Percentiles rank a stretch among this genome's conserved stretches.
These are phyloP conservation scores for Bathelium albidoporum DNA, from an alignment of 495 filamentous ascomycete genomes.

Conservation along the genomic window DNA sequence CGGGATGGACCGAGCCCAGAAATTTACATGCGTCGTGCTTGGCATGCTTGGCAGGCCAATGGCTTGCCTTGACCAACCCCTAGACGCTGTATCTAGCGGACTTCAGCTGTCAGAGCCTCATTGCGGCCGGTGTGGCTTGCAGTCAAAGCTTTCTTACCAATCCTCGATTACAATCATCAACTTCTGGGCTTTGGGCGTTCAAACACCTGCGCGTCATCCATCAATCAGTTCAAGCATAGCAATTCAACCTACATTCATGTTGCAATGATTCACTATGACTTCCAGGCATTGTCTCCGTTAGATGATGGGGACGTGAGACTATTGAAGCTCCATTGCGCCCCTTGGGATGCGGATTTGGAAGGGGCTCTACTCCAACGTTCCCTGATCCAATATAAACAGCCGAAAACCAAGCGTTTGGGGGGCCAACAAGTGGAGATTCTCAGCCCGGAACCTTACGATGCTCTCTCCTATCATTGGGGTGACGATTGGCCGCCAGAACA, in stretches of 20 bases:
- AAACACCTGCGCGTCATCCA: not conserved
- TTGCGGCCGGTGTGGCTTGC: not conserved
- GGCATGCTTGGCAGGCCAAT: not conserved
- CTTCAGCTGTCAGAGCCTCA: constrained; percentile 1
- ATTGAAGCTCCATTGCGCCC: not conserved
- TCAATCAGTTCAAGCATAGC: not conserved
- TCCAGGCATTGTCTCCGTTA: not conserved
- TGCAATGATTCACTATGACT: not conserved
- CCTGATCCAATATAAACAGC: not conserved
- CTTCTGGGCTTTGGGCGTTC: not conserved
- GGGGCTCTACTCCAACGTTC: not conserved
- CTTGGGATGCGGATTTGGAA: not conserved
- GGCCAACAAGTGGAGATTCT: not conserved
- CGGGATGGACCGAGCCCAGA: not conserved
- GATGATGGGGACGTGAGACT: not conserved
- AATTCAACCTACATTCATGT: not conserved
- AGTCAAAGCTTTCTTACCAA: not conserved
- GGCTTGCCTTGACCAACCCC: not conserved
- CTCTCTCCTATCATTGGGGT: constrained; percentile 9
- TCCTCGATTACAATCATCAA: not conserved
- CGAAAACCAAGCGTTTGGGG: not conserved
- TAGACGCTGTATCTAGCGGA: not conserved
- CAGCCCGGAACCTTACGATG: constrained; percentile 1
- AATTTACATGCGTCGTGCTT: not conserved
- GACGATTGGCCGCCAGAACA: not conserved